Evolutionary conservation across 345 rosid species (phyloP), one percentile per base, ranked within the genome.

Genomic region (Boechera retrofracta): DNA sequence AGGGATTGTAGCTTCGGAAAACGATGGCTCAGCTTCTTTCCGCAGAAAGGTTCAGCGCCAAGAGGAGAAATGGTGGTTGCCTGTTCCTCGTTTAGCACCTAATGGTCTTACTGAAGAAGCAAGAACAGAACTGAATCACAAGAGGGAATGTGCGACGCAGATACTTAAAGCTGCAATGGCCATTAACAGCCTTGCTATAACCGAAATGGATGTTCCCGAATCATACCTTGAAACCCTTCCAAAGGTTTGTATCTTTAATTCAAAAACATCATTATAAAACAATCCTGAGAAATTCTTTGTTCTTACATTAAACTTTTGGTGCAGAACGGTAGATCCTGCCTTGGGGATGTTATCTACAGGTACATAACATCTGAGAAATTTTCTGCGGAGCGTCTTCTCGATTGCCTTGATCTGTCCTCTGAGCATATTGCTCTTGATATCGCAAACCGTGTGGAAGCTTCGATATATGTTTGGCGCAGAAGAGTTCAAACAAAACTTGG

Each of bases 21-120:
- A 85, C 9, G 98, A 93, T 72, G 98, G 93, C 1, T 93, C 97
- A 42, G 80, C 97, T 74, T 91, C 98, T 71, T 93, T 91, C 68
- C 87, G 94, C 12, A 86, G 81, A 78, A 79, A 85, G 49, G 60
- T 93, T 74, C 98, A 87, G 69, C 89, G 97, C 11, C 98, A 93
- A 74, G 97, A 93, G 59, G 99, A 96, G 79, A 96, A 96, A 80
- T 96, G 99, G 99, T 96, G 99, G 99, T 82, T 96, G 5, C 99
- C 99, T 6, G 96, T 93, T 28, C 99, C 99, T 29, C 97, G 95
- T 28, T 88, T 96, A 44, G 93, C 94, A 74, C 66, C 92, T 2
- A 83, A 84, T 32, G 99, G 99, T 63, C 92, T 96, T 5, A 75
- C 81, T n/a, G 92, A 93, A 75, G 77, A 79, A 70, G 88, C 97